phyloP scores from a whole-genome alignment of 345 rosid genomes.

The Limnanthes douglasii region DNA sequence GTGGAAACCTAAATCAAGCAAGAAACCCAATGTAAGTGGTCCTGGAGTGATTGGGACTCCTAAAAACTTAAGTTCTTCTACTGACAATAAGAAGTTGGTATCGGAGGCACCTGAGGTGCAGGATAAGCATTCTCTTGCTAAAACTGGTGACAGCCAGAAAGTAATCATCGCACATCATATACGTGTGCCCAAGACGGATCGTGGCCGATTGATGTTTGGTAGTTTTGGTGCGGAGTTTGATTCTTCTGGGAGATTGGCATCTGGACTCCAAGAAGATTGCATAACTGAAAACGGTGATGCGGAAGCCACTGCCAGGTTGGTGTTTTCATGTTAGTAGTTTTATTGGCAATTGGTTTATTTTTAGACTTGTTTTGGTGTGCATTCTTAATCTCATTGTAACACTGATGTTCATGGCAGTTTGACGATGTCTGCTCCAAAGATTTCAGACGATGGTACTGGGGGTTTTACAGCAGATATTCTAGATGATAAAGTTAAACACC shows the following conservation, averaged over 20 bases:
- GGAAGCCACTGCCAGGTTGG: conserved; percentile 45
- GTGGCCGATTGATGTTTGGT: conserved; percentile 65
- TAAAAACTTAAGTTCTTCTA: conserved; percentile 26
- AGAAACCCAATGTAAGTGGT: conserved; percentile 25
- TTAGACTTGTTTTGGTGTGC: neutral
- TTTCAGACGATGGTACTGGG: conserved; percentile 24
- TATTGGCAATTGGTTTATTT: neutral
- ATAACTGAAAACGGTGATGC: conserved; percentile 29
- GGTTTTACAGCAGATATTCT: conserved; percentile 25
- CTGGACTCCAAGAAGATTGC: conserved; percentile 22
- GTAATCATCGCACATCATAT: conserved; percentile 81
- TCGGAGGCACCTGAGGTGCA: conserved; percentile 30
- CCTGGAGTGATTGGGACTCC: conserved; percentile 65
- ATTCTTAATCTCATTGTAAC: conserved; percentile 2
- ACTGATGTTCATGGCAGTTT: conserved; percentile 27
- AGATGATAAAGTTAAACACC: conserved; percentile 36
- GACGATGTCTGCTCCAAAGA: conserved; percentile 23
- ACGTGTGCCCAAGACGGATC: conserved; percentile 72
- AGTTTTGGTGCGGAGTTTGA: conserved; percentile 60
- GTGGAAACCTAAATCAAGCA: conserved; percentile 80
- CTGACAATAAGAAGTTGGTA: conserved; percentile 31
- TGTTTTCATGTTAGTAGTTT: conserved; percentile 5
- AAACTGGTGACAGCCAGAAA: conserved; percentile 41
- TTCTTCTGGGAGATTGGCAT: conserved; percentile 17
- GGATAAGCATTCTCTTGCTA: conserved; percentile 31